Conservation (phyloP, 306 rosid genomes). For the Rubus parviflorus region DNA sequence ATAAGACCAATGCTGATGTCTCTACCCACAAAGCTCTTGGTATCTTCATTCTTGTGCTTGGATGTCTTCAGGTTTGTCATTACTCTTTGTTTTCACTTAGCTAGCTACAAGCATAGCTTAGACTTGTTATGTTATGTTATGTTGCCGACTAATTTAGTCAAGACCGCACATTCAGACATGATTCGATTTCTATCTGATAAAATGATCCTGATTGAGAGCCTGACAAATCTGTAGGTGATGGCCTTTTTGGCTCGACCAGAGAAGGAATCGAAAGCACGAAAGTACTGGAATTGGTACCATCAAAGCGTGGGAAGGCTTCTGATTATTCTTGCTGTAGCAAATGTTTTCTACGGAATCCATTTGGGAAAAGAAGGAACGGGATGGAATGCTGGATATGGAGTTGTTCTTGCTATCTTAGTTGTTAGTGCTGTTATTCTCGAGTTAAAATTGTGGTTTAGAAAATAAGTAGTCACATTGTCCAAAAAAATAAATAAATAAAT, state of each 20-base stretch:
- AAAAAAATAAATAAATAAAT: too few relatives aligned
- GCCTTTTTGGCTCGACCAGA: slow-evolving; percentile 63
- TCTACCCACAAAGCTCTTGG: slow-evolving; percentile 59
- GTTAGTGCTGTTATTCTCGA: slow-evolving; percentile 49
- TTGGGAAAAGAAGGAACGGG: slow-evolving; percentile 49
- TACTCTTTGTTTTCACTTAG: neutral
- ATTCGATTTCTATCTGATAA: neutral
- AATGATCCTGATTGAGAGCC: neutral
- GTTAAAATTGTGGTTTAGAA: slow-evolving; percentile 41
- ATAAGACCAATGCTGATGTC: slow-evolving; percentile 41
- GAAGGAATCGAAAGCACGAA: slow-evolving; percentile 54
- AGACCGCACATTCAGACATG: neutral
- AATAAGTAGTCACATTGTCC: too few relatives aligned
- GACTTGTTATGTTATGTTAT: neutral
- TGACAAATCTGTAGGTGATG: slow-evolving; percentile 39
- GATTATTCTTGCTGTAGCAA: slow-evolving; percentile 54
- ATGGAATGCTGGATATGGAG: slow-evolving; percentile 62
- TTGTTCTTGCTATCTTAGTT: slow-evolving; percentile 47
- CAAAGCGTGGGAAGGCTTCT: slow-evolving; percentile 57
- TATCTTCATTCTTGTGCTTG: slow-evolving; percentile 57
- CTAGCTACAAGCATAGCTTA: neutral
- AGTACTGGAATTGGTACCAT: slow-evolving; percentile 77
- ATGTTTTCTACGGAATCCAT: slow-evolving; percentile 75
- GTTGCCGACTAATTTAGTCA: neutral
- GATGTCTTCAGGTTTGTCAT: slow-evolving; percentile 63